Conservation (phyloP, 2,329 filamentous ascomycete species). For the Microthyrium microscopicum region DNA sequence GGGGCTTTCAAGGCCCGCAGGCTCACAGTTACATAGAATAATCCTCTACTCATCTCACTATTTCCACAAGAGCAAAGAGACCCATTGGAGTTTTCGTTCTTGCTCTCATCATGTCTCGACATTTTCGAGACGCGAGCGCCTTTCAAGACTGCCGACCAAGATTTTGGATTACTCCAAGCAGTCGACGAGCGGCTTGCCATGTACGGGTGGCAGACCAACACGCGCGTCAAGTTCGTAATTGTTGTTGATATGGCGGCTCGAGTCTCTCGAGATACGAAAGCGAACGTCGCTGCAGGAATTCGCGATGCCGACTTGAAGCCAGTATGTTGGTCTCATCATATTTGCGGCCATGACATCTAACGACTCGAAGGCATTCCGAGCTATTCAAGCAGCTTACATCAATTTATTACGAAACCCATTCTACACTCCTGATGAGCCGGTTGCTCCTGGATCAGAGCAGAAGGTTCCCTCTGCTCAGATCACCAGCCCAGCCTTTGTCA, state of each 20-base stretch:
- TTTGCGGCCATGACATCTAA: neutral
- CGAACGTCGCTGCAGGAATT: conserved; percentile 44
- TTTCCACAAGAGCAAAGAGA: conserved; percentile 63
- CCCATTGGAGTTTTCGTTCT: conserved; percentile 77
- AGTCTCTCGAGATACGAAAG: conserved; percentile 19
- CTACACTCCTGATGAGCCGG: conserved; percentile 75
- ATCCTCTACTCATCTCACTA: conserved; percentile 82
- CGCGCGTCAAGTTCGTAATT: conserved; percentile 76
- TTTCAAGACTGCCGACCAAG: conserved; percentile 57
- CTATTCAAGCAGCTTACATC: conserved; percentile 86
- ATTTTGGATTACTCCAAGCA: conserved; percentile 81
- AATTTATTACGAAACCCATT: conserved; percentile 84
- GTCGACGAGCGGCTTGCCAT: conserved; percentile 84
- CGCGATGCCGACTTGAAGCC: conserved; percentile 77
- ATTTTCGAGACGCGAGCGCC: conserved; percentile 78
- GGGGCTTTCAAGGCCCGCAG: conserved; percentile 5
- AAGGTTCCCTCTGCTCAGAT: conserved; percentile 46
- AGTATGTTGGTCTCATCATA: conserved; percentile 31
- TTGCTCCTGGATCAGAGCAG: conserved; percentile 36
- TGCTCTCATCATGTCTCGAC: conserved; percentile 82
- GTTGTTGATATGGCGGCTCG: conserved; percentile 81
- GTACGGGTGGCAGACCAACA: conserved; percentile 95
- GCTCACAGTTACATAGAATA: conserved; percentile 47
- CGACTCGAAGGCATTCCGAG: conserved; percentile 53
- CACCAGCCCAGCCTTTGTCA: conserved; percentile 61